Evolutionary conservation across 2,329 filamentous ascomycete genomes (phyloP), one percentile per base, ranked within the genome.

Genomic region (Alternaria infectoria): DNA sequence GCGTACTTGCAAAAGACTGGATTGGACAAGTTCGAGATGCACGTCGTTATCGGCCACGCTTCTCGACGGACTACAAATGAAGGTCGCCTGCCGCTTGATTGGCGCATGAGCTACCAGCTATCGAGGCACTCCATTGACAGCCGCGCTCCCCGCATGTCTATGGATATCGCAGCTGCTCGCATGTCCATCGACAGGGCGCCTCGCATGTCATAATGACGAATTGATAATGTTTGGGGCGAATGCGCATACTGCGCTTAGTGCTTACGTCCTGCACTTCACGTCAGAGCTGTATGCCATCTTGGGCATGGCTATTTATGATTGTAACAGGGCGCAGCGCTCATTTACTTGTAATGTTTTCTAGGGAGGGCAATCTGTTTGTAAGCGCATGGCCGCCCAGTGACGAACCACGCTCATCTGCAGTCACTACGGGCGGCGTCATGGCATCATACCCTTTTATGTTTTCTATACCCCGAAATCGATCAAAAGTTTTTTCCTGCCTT

Each of bases 11-110:
- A 58, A 19, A 59, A 59, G 32, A 57, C 54, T 9, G 61, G 64
- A 8, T 25, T 66, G 17, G 46, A 61, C 40, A 54, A 50, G 26
- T 64, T 66, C 19, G 50, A 61, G 15, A 64, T 66, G 64, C 64
- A 66, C 43, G 51, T 66, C 21, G 64, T 66, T 6, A 30, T 66
- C n/a, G 64, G 64, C 40, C 64, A 66, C 44, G 64, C 64, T 8
- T 66, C 64, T 12, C 57, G 64, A 5, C 36, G 64, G 3, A 66
- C 61, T 5, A 66, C 58, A 6, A 64, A 66, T 6, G 54, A 64
- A 26, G 64, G 61, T 7, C 61, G 64, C 21, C 30, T 66, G 55
- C 64, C 64, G 23, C 64, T 66, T 4, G 61, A 66, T 12, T 66
- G 64, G 64, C 58, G 64, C 21, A 57, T 66, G 54, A 66, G 64